Base-by-base conservation (phyloP, 2,329 filamentous ascomycete genomes). In the Knufia fluminis region DNA sequence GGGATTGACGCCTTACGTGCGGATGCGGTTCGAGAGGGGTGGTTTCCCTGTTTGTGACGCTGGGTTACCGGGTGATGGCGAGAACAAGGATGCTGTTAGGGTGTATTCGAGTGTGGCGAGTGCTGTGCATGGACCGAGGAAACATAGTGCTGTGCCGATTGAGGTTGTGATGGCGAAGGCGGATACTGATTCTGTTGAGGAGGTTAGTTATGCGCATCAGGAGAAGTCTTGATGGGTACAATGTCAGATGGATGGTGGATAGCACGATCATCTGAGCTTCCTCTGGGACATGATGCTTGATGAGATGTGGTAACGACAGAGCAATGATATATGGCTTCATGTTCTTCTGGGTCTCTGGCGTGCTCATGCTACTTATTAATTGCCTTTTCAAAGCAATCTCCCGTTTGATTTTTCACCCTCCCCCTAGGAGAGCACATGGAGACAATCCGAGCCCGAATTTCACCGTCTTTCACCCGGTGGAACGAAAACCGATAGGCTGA, bases 1-100 rank as follows among this genome's bases (percentile, higher is more conserved):
- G 1, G 71, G 71, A 4, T 65, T 79, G 63, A 66, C 66, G 0
- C 62, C 67, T 0, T 67, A 71, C 7, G 64, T 74, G 1, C 41
- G 56, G 6, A 48, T 56, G 24, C 46, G 61, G 3, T 67, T 67
- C 49, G 56, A 51, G 17, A 52, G 66, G n/a, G 66, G 62, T 40
- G 66, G 65, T 0, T 68, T 64, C 64, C 45, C 10, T 1, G 19
- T 66, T 14, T 16, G 52, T 24, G 55, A 60, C 10, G 52, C 22
- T 2, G 48, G 52, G 19, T 20, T 35, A 2, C 48, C 50, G 3
- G 33, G 42, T 33, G 33, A 47, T 17, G 46, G 47, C 19, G 41
- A 47, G 7, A 42, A 50, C 14, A 31, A 22, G 19, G 52, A 49
- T 2, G 42, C 45, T 2, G 44, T 57, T 16, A 46, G 52, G 24